These are phyloP conservation scores for Colletotrichum acutatum DNA, from an alignment of 2,329 filamentous ascomycete species.

Conservation along the genomic window DNA sequence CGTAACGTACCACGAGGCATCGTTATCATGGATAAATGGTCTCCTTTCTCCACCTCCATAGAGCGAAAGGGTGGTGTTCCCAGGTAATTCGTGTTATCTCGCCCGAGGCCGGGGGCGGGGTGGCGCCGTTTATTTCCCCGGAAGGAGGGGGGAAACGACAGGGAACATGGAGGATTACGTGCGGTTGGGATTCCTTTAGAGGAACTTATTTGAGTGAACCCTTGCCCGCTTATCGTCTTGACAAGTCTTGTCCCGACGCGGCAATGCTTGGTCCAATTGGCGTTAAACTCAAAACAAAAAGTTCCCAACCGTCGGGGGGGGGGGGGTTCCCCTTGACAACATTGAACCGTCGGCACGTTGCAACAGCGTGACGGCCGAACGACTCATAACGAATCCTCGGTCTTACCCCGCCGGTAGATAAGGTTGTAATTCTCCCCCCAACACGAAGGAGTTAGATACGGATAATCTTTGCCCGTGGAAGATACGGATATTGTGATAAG, in stretches of 20 bases:
- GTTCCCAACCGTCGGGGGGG: conserved; percentile 3
- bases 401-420: conserved; percentile 23
- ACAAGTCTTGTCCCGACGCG: conserved; percentile 30
- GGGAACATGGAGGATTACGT: not conserved
- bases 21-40: conserved; percentile 14
- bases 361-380: conserved; percentile 15
- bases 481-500: conserved; percentile 27
- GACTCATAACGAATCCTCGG: not conserved
- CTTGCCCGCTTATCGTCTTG: conserved; percentile 32
- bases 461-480: not conserved
- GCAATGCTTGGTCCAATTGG: conserved; percentile 26
- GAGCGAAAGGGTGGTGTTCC: not conserved
- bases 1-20: conserved; percentile 19
- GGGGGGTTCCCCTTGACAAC: conserved; percentile 13
- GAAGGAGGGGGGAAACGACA: conserved; percentile 6
- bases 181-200: too few relatives aligned
- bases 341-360: conserved; percentile 3
- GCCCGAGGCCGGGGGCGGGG: not conserved
- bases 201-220: not conserved
- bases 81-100: conserved; percentile 13
- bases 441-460: not conserved
- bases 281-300: conserved; percentile 7
- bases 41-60: conserved; percentile 1
- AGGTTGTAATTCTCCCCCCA: not conserved
- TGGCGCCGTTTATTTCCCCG: conserved; percentile 25